Evolutionary conservation across 345 rosid species (phyloP), one percentile per base, ranked within the genome.

Genomic region (Syzygium aromaticum): DNA sequence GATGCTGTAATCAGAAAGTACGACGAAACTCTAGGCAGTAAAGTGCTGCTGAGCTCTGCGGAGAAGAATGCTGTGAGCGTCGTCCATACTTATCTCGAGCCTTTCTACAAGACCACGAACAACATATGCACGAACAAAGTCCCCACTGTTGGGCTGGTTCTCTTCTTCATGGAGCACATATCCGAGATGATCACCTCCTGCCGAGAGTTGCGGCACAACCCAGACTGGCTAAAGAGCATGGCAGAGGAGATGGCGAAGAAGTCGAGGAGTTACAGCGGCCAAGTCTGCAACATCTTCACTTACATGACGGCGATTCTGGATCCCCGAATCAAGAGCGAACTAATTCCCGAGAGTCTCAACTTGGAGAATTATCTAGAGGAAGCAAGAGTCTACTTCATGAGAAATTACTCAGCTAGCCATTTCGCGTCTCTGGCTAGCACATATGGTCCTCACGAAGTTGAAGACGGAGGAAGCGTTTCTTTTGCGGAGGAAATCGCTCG

Each of bases 131-230:
- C 93, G 40, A 94, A 91, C 92, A 94, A 93, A 88, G 93, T 95
- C 51, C 95, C 95, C 54, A 95, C 98, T 0, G 89, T 97, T 43
- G 99, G 98, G 87, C 89, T 96, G 90, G 94, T 95, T 90, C 95
- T 96, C 64, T 96, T 97, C 93, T 96, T 96, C 91, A 97, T 97
- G 98, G 99, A 97, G 90, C 96, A 97, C 91, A 93, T 97, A 84
- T 94, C 97, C 25, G 98, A 97, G 92, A 96, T 90, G 93, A 97
- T 95, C 73, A 67, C 92, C 14, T 19, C 89, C 27, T 93, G 95
- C 91, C 94, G 94, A 89, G 97, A 96, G 63, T 91, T 96, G 28
- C 97, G 94, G 84, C 96, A 91, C 88, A 92, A 86, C 87, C 95
- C 96, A 2, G 98, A 97, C 51, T 97, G 98, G 98, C 93, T 96